These are phyloP conservation scores for Penicillium vulpinum DNA, from an alignment of 2,329 filamentous ascomycete species.

Conservation along the genomic window DNA sequence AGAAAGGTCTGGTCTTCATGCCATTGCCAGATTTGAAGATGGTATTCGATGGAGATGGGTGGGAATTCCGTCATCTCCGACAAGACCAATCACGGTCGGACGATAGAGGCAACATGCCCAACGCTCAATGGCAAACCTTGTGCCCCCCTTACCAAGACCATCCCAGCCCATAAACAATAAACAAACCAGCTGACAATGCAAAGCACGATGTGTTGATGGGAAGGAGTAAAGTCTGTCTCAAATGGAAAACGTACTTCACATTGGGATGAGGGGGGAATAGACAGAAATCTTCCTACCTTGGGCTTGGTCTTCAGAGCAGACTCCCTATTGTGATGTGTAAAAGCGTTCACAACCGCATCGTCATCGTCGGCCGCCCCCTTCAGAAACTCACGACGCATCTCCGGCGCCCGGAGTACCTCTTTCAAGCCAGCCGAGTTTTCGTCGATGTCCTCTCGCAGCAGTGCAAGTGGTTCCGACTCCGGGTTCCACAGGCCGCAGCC, in stretches of 20 bases:
- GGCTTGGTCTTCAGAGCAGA: constrained; percentile 82
- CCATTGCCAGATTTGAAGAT: neutral
- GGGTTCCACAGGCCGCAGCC: constrained; percentile 82
- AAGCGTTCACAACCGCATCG: constrained; percentile 66
- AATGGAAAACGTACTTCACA: neutral
- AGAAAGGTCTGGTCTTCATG: neutral
- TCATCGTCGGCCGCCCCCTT: constrained; percentile 56
- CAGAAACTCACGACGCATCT: constrained; percentile 66
- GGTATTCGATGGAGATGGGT: neutral
- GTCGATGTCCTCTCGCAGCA: constrained; percentile 74
- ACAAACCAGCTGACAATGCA: neutral
- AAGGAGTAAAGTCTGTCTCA: neutral
- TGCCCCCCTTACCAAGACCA: neutral
- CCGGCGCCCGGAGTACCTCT: constrained; percentile 60
- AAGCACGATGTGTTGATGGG: neutral
- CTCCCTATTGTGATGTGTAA: constrained; percentile 67
- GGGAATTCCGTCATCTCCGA: neutral
- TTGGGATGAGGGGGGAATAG: neutral
- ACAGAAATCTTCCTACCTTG: constrained; percentile 59
- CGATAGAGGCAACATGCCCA: neutral
- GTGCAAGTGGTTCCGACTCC: constrained; percentile 64
- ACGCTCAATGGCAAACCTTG: neutral
- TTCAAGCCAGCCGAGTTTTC: constrained; percentile 70
- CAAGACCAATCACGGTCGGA: constrained; percentile 7
- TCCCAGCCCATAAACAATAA: constrained; percentile 1